A percentile compares a stretch with the other conserved stretches of the same genome.
Conservation (phyloP, 805 yeast genomes). For the Metschnikowia matae region DNA sequence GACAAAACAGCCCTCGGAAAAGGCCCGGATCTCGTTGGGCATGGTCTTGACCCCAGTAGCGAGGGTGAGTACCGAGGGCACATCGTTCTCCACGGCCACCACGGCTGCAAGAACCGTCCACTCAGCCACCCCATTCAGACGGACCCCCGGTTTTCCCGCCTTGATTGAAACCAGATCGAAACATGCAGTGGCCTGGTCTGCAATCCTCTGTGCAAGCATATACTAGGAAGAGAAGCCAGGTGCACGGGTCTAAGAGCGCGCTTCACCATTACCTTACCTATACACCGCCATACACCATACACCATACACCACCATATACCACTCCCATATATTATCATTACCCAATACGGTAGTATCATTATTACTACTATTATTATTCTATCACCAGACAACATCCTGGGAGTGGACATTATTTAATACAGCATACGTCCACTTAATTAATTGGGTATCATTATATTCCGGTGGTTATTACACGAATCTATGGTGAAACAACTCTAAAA, state of each 20-base stretch:
- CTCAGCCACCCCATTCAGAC: constrained; percentile 66
- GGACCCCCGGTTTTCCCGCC: constrained; percentile 54
- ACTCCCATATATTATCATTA: not conserved
- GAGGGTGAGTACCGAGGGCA: constrained; percentile 41
- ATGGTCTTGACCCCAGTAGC: constrained; percentile 82
- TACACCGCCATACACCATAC: not conserved
- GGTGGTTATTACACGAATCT: too few species aligned
- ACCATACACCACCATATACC: not conserved
- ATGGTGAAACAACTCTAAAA: too few species aligned
- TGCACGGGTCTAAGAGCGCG: constrained; percentile 3
- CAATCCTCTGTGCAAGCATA: constrained; percentile 18
- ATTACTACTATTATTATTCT: too few species aligned
- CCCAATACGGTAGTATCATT: too few species aligned
- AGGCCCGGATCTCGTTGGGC: constrained; percentile 49
- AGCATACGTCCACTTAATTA: too few species aligned
- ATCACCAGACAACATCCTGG: too few species aligned
- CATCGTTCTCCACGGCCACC: constrained; percentile 39
- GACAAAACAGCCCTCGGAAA: constrained; percentile 55
- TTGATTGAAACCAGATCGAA: constrained; percentile 29
- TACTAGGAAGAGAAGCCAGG: not conserved
- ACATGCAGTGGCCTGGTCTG: constrained; percentile 22
- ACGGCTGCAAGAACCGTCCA: constrained; percentile 84
- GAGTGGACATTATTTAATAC: too few species aligned
- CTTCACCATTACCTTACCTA: not conserved
- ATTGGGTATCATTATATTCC: too few species aligned